phyloP scores from a whole-genome alignment of 139 green algal species.

The Yamagishiella unicocca region DNA sequence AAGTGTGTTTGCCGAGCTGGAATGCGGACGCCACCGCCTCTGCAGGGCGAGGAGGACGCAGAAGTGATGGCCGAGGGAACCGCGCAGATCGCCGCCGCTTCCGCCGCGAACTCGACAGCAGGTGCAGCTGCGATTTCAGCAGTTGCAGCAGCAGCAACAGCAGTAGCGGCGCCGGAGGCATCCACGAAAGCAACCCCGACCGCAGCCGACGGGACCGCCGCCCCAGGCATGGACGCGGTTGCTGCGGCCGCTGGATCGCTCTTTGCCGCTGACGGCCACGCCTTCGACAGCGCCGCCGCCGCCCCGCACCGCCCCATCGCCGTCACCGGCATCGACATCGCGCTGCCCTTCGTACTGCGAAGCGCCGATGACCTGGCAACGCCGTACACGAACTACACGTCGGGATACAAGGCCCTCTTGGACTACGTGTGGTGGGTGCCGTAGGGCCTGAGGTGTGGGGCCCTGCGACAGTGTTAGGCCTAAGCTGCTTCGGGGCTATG shows the following conservation, averaged over 20 bases:
- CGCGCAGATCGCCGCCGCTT: slow-evolving; percentile 34
- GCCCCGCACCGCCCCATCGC: slow-evolving; percentile 8
- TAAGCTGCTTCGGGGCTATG: too few species aligned
- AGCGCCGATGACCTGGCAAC: slow-evolving; percentile 75
- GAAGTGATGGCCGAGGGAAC: slow-evolving; percentile 33
- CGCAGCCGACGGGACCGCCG: background rate
- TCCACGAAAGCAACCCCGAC: background rate
- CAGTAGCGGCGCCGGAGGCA: background rate
- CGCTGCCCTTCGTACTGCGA: slow-evolving; percentile 65
- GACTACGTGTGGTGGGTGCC: slow-evolving; percentile 84
- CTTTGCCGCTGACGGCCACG: slow-evolving; percentile 49
- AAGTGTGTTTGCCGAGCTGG: too few species aligned
- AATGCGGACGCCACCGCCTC: too few species aligned
- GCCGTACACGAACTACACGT: slow-evolving; percentile 90
- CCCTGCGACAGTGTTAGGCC: too few species aligned
- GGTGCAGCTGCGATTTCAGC: too few species aligned
- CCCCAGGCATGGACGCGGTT: background rate
- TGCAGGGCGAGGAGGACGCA: slow-evolving; percentile 53
- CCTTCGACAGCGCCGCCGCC: slow-evolving; percentile 39
- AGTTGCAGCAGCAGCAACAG: background rate
- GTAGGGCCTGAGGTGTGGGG: too few species aligned
- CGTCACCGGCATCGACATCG: slow-evolving; percentile 69
- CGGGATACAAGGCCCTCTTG: slow-evolving; percentile 85
- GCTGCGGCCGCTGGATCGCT: slow-evolving; percentile 7
- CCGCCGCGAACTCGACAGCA: slow-evolving; percentile 20